Base-by-base conservation (phyloP, 163 green algal species). In the Prototheca cutis region DNA sequence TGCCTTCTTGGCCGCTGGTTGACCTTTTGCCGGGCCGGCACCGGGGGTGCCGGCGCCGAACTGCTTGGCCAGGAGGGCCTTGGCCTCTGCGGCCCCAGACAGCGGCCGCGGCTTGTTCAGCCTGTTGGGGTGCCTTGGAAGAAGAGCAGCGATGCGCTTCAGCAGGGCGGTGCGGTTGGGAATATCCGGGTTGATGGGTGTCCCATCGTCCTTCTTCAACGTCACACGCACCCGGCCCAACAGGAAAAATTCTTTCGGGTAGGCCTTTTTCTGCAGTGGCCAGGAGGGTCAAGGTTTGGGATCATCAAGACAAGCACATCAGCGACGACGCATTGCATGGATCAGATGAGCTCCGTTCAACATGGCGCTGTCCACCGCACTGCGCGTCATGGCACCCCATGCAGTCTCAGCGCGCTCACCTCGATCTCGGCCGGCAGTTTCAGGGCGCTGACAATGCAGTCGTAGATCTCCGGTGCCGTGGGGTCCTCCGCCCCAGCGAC, bases 401-500 rank as follows among this genome's bases (percentile, higher is more conserved):
- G n/a, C n/a, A n/a, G n/a, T n/a, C n/a, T n/a, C n/a, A n/a, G n/a
- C n/a, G n/a, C n/a, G n/a, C n/a, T 21, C 59, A 84, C 77, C 77
- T 84, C 77, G 5, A 75, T 49, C 34, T 80, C 70, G 28, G 65
- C 62, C 33, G 58, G 58, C 4, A 86, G 49, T 53, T 78, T 79
- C 3, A 86, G 51, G 3, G 66, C 59, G 2, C 73, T 74, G 19
- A 42, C 40, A 5, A 77, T 69, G 58, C 58, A 71, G 51, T 83
- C 74, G 4, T 66, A 36, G 21, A 85, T 85, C 55, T 85, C 73
- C 8, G 62, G n/a, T 0, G 66, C 57, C 32, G 70, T 74, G 8
- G 77, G 77, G 15, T 80, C 64, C 15, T 80, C 71, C 66, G 61
- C 53, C 77, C 78, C 78, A 63, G 70, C 59, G 17, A 72, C 63